phyloP scores from a whole-genome alignment of 768 basidiomycete species.

The Collybia nuda region DNA sequence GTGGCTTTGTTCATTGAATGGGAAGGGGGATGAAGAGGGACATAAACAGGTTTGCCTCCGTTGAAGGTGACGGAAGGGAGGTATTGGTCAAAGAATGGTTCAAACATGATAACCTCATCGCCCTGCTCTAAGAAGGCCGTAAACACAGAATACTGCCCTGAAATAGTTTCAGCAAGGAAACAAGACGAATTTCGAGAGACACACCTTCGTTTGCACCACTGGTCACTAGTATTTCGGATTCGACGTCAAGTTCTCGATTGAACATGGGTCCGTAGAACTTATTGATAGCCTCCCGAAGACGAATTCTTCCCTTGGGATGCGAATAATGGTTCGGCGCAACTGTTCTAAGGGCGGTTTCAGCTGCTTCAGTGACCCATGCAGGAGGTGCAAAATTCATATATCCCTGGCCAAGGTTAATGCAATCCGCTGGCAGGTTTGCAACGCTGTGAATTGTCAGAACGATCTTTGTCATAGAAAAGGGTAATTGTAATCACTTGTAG shows the following conservation, averaged over 20 bases:
- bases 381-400: constrained; percentile 95
- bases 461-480: constrained; percentile 4
- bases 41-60: constrained; percentile 89
- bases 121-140: constrained; percentile 88
- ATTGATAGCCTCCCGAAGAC: constrained; percentile 86
- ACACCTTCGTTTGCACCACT: constrained; percentile 97
- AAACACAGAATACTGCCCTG: constrained; percentile 93
- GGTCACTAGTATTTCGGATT: constrained; percentile 89
- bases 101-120: constrained; percentile 98
- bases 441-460: constrained; percentile 48
- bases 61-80: constrained; percentile 93
- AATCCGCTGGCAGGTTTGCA: constrained; percentile 84
- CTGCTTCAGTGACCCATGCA: constrained; percentile 73
- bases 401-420: constrained; percentile 93
- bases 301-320: constrained; percentile 85
- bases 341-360: constrained; percentile 60
- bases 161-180: not conserved
- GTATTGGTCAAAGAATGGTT: constrained; percentile 98
- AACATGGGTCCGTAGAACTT: constrained; percentile 72
- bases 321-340: constrained; percentile 84
- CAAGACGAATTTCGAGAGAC: constrained; percentile 4
- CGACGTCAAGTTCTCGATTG: constrained; percentile 72
- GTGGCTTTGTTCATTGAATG: constrained; percentile 43
- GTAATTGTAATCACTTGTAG: constrained; percentile 60
- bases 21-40: constrained; percentile 89